Percentiles rank a stretch among this genome's conserved stretches.
phyloP scores from a whole-genome alignment of 2,329 filamentous ascomycete genomes.

The Neofusicoccum kwambonambiense region DNA sequence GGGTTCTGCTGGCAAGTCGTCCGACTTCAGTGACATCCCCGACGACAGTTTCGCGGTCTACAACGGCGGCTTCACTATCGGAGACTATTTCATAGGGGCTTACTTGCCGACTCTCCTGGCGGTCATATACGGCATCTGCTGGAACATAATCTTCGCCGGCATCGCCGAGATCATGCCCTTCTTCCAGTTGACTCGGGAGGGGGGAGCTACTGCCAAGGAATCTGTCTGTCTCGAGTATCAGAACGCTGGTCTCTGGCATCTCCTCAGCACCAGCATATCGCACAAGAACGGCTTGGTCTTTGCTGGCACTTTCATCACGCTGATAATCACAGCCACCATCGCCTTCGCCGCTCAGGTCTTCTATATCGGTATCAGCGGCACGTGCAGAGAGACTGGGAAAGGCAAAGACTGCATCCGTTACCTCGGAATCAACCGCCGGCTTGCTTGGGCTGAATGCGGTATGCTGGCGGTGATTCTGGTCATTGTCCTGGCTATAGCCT shows the following conservation, averaged over 20 bases:
- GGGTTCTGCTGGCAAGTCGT: background rate
- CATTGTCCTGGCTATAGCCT: background rate
- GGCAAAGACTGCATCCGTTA: background rate
- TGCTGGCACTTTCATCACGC: constrained; percentile 11
- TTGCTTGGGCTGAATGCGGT: background rate
- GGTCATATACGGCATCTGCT: constrained; percentile 14
- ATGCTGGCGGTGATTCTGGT: background rate
- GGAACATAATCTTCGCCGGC: constrained; percentile 13
- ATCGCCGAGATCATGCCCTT: constrained; percentile 17
- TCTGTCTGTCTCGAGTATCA: background rate
- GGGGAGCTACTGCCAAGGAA: background rate
- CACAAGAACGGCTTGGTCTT: constrained; percentile 3
- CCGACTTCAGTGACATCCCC: background rate
- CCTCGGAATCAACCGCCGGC: background rate
- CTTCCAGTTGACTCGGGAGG: background rate
- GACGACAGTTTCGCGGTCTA: background rate
- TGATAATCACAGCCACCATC: constrained; percentile 4
- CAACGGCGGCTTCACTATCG: background rate
- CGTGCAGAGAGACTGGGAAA: background rate
- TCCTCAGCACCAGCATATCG: background rate
- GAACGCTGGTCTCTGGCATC: background rate
- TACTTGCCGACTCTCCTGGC: constrained; percentile 18
- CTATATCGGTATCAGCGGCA: constrained; percentile 10
- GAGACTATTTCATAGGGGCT: constrained; percentile 21
- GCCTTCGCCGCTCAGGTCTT: constrained; percentile 17